Evolutionary conservation across 495 filamentous ascomycete species (phyloP), one percentile per base, ranked within the genome.

Genomic region (Tuber magnatum): DNA sequence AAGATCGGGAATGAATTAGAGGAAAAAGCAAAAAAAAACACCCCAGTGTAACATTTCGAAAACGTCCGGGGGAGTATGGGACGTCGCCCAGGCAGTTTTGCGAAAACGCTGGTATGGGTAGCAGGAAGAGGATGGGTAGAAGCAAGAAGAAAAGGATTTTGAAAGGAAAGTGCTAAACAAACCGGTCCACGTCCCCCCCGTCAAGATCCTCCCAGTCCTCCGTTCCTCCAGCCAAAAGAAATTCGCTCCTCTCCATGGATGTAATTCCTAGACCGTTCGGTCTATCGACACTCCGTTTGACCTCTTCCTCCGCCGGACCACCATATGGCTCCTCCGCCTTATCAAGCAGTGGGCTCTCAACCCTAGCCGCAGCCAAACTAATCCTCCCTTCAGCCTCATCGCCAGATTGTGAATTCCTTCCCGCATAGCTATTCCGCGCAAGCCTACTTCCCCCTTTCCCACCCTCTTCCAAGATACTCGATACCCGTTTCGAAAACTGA

Each of bases 151-250:
- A 51, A 72, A 32, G 20, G 42, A 70, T 14, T 6, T 35, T 8
- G 1, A 65, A 65, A 18, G 44, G 44, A 51, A 39, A 61, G 42
- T 39, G 35, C n/a, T 46, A 24, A 24, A 82, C 77, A 35, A 79
- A 83, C 76, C 91, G 85, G 84, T 99, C 95, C 65, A 98, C 92
- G 82, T 97, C 92, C 56, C 86, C 87, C n/a, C 88, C 91, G n/a
- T 91, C 86, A 18, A 99, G 85, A 83, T 97, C 91, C 80, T 94
- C 91, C 96, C 95, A 99, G 81, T 97, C 94, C 81, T 99, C 95
- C 61, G 96, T 89, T 0, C 94, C 94, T 24, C 94, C 94, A 22
- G 93, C 93, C 22, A 90, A 84, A 83, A 76, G 32, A 39, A 72
- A 75, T 22, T 71, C 35, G 28, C 56, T 68, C 68, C 42, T 73